Evolutionary conservation across 2,329 filamentous ascomycete species (phyloP).

Genomic region (Aspergillus pseudoterreus): DNA sequence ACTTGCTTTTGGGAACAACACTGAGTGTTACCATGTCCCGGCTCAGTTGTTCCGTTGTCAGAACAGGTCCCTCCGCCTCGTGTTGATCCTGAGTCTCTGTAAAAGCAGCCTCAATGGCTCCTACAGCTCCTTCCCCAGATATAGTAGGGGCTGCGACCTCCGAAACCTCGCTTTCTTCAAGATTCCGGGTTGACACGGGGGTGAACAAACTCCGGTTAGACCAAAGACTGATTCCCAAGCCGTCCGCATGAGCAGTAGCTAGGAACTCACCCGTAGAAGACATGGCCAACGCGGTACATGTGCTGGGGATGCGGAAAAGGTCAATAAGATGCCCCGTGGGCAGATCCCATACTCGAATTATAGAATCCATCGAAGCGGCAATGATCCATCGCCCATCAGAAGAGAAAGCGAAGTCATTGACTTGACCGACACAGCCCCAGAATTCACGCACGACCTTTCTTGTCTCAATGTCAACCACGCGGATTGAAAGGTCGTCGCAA

Average conservation of each 20-base stretch:
- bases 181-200: conserved; percentile 79
- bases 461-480: conserved; percentile 86
- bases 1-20: conserved; percentile 81
- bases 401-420: conserved; percentile 85
- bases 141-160: conserved; percentile 66
- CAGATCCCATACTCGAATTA: conserved; percentile 88
- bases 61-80: conserved; percentile 51
- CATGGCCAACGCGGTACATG: conserved; percentile 82
- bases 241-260: conserved; percentile 79
- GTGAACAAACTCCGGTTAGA: conserved; percentile 90
- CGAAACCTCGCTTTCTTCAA: conserved; percentile 71
- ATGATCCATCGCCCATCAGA: conserved; percentile 92
- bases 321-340: conserved; percentile 95
- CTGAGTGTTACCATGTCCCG: conserved; percentile 82
- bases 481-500: conserved; percentile 83
- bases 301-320: conserved; percentile 73
- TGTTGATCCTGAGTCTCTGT: conserved; percentile 50
- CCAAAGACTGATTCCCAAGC: conserved; percentile 90
- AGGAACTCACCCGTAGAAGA: conserved; percentile 88
- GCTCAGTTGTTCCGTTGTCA: conserved; percentile 71
- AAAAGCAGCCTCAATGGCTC: conserved; percentile 72
- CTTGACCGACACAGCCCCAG: conserved; percentile 70
- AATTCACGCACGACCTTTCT: conserved; percentile 89
- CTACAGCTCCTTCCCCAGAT: conserved; percentile 77
- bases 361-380: conserved; percentile 74